Base-by-base conservation (phyloP, 2,329 filamentous ascomycete genomes). In the Rhinocladiella mackenziei region DNA sequence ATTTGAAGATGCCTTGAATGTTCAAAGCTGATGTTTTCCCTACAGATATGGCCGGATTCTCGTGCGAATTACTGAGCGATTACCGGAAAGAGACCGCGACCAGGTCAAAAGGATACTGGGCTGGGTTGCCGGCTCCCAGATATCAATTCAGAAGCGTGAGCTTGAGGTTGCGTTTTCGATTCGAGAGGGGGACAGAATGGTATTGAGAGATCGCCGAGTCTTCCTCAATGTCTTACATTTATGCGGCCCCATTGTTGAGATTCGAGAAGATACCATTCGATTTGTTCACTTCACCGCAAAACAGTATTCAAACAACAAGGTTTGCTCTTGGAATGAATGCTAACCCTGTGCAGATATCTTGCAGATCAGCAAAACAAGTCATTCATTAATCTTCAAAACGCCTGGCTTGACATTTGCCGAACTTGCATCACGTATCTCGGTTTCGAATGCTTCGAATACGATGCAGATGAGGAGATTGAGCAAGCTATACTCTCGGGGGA, bases 241-340 rank as follows among this genome's bases (percentile, higher is more conserved):
- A 5, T 36, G 33, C 33, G 33, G 18, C 17, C 33, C 18, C 8
- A 36, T 36, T 20, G 33, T 36, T 36, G 33, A 36, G 19, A 13
- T 36, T 20, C 9, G 9, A 8, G 18, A 20, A 5, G 33, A 36
- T 13, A 17, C 8, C 8, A 20, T 36, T 20, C 33, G 17, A 13
- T 36, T 36, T 20, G 33, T 20, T 13, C 33, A 36, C 18, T 36
- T 36, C 33, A 36, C 33, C 5, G 33, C 17, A 8, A 36, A 17
- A 20, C 9, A 36, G 33, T 36, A 36, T n/a, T n/a, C n/a, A n/a
- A n/a, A n/a, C n/a, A n/a, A n/a, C n/a, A n/a, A n/a, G n/a, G n/a
- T n/a, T n/a, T n/a, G n/a, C n/a, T n/a, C n/a, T n/a, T n/a, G n/a
- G n/a, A n/a, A n/a, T n/a, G n/a, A n/a, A n/a, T n/a, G n/a, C n/a